Evolutionary conservation across 2,329 filamentous ascomycete genomes (phyloP).

Genomic region (Cyphellophora europaea): DNA sequence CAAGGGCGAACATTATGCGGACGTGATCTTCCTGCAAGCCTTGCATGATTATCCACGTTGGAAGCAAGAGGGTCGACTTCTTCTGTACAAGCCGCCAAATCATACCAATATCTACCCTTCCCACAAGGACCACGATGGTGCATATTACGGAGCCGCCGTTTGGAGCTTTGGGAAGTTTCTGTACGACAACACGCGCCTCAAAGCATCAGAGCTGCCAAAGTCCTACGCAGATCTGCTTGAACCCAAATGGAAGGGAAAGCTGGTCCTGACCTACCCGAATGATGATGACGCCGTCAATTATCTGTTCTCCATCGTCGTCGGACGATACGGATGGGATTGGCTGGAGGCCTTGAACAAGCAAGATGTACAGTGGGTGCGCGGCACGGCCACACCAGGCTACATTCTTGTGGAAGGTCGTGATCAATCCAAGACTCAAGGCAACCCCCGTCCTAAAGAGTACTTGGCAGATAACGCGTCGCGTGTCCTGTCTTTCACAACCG

Average conservation of each 20-base stretch:
- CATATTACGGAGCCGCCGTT: constrained; percentile 35
- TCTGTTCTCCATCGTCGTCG: constrained; percentile 40
- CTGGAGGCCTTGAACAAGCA: constrained; percentile 39
- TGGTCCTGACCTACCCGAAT: constrained; percentile 48
- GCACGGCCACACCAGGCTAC: too few relatives aligned
- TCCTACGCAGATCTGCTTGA: constrained; percentile 36
- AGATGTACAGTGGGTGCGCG: constrained; percentile 46
- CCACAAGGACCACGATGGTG: constrained; percentile 31
- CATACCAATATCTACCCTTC: too few relatives aligned
- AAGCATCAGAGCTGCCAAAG: constrained; percentile 23
- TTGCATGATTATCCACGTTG: constrained; percentile 44
- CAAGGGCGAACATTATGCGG: constrained; percentile 29
- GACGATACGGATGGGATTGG: constrained; percentile 36
- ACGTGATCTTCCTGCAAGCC: constrained; percentile 42
- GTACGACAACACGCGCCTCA: constrained; percentile 29
- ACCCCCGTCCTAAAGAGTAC: too few relatives aligned
- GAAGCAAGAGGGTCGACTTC: too few relatives aligned
- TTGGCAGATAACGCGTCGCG: too few relatives aligned
- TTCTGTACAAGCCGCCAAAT: too few relatives aligned
- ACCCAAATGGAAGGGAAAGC: constrained; percentile 44
- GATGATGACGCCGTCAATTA: constrained; percentile 45
- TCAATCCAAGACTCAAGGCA: too few relatives aligned
- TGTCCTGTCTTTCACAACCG: too few relatives aligned
- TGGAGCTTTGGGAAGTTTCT: constrained; percentile 27
- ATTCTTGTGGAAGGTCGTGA: too few relatives aligned